Evolutionary conservation across 306 rosid genomes (phyloP), one percentile per base, ranked within the genome.

Genomic region (Cucumis melo): DNA sequence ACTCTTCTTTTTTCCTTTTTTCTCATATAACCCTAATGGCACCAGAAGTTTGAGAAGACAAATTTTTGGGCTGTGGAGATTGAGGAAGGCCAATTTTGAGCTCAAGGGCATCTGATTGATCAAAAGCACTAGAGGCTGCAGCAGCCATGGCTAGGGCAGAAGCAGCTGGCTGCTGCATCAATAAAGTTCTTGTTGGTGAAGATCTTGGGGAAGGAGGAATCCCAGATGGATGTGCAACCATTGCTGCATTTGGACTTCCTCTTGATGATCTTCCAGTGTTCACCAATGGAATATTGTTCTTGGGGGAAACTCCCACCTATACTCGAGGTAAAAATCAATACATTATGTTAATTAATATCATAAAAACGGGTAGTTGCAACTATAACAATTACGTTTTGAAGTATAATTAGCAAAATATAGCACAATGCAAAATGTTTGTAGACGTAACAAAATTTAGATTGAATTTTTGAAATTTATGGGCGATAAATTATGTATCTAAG

Each of bases 81-180:
- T 78, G 84, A 41, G 87, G 82, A 46, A 57, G 81, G 60, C 83
- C 86, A 75, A 86, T 86, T 48, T 78, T 80, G 78, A 86, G 87
- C 59, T 86, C 86, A 12, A 81, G 73, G 21, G 70, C 81, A 80
- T 86, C 86, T 60, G 36, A 32, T 32, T 32, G 36, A 4, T 48
- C 78, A 16, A 72, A 55, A 51, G 1, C n/a, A n/a, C n/a, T 16
- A 5, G 86, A 62, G 4, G 75, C 39, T 5, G 56, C 56, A 5
- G 6, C 56, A 7, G 7, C 56, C 7, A 8, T 5, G 12, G 55
- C 56, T 12, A 42, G 23, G 72, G 27, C 73, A 66, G 73, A 39
- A 3, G 44, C 68, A 3, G 23, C 68, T 62, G 68, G 63, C 34
- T 20, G 63, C 34, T 20, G 53, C 73, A 17, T 4, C 5, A 61